Evolutionary conservation across 768 basidiomycete species (phyloP).

Genomic region (Lactarius quietus): DNA sequence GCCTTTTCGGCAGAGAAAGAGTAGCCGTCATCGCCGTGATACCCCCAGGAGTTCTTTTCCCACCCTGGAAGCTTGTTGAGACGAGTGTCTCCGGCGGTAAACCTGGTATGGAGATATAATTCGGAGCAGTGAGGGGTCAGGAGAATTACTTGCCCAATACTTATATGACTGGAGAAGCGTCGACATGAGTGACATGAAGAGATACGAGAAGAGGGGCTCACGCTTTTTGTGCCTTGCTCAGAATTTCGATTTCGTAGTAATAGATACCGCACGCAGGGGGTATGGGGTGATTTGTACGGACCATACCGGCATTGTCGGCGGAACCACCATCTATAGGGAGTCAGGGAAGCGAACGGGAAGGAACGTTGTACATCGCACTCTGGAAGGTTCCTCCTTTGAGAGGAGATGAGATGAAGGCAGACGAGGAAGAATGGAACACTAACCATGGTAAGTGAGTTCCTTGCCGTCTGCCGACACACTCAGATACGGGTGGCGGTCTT

Average conservation of each 20-base stretch:
- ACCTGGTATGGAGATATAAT: constrained; percentile 39
- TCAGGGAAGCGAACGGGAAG: constrained; percentile 4
- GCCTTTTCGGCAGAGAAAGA: constrained; percentile 71
- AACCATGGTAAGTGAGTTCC: constrained; percentile 70
- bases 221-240: constrained; percentile 81
- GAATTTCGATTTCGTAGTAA: constrained; percentile 89
- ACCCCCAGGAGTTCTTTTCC: constrained; percentile 87
- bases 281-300: constrained; percentile 71
- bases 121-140: constrained; percentile 4
- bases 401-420: constrained; percentile 1
- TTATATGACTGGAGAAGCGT: constrained; percentile 55
- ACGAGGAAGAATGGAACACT: constrained; percentile 19
- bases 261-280: constrained; percentile 88
- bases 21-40: constrained; percentile 86
- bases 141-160: constrained; percentile 61
- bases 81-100: constrained; percentile 62
- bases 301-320: constrained; percentile 57
- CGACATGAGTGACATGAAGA: constrained; percentile 25
- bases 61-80: constrained; percentile 79
- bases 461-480: constrained; percentile 67
- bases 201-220: constrained; percentile 35
- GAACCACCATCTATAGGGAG: constrained; percentile 18
- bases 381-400: constrained; percentile 15
- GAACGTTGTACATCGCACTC: constrained; percentile 15
- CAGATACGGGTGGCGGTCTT: constrained; percentile 54